phyloP scores from a whole-genome alignment of 1,139 yeast species.

The Pichia sp. region DNA sequence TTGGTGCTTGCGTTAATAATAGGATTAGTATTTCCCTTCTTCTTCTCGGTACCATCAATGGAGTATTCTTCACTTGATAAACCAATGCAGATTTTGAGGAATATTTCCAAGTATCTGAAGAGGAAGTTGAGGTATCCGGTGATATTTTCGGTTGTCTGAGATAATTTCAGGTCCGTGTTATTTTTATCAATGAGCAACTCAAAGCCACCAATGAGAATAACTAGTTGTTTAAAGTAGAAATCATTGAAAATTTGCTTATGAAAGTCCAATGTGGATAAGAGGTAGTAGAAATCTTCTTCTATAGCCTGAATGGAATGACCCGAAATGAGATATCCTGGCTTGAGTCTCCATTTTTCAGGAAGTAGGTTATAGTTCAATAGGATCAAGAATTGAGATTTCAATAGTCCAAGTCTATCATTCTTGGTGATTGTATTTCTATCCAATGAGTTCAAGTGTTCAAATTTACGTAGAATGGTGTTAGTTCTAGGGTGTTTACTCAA shows the following conservation, averaged over 20 bases:
- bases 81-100: constrained; percentile 21
- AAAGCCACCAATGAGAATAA: constrained; percentile 27
- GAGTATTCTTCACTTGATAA: constrained; percentile 19
- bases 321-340: constrained; percentile 25
- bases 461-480: constrained; percentile 22
- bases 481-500: constrained; percentile 22
- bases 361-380: constrained; percentile 23
- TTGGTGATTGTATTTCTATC: constrained; percentile 24
- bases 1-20: background rate
- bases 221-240: constrained; percentile 27
- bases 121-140: constrained; percentile 27
- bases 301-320: constrained; percentile 27
- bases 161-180: constrained; percentile 11
- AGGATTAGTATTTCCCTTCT: background rate
- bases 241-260: constrained; percentile 25
- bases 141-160: constrained; percentile 18
- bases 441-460: constrained; percentile 20
- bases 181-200: constrained; percentile 24
- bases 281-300: constrained; percentile 30
- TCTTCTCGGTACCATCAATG: background rate
- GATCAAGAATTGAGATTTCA: constrained; percentile 25
- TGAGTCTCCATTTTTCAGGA: constrained; percentile 27
- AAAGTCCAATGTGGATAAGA: constrained; percentile 22
- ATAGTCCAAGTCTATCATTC: constrained; percentile 25
- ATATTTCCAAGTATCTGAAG: constrained; percentile 26